phyloP scores from a whole-genome alignment of 2,329 filamentous ascomycete genomes.

The Xylaria sp. region DNA sequence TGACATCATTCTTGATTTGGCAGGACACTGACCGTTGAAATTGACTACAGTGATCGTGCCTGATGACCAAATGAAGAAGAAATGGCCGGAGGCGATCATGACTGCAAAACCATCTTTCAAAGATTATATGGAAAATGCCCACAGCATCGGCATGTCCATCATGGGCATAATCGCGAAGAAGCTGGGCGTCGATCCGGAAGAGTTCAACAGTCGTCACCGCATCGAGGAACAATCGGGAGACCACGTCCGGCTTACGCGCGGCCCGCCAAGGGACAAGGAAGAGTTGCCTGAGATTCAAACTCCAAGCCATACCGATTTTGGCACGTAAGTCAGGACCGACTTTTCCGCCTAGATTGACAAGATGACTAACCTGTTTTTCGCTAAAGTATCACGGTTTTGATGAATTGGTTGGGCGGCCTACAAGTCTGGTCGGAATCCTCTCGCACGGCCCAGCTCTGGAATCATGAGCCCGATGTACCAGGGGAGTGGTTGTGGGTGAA shows the following conservation, averaged over 20 bases:
- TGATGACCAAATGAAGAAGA: conserved; percentile 39
- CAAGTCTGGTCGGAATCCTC: conserved; percentile 50
- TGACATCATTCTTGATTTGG: not conserved
- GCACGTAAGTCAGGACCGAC: conserved; percentile 43
- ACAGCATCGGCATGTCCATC: conserved; percentile 46
- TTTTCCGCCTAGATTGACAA: not conserved
- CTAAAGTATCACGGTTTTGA: conserved; percentile 50
- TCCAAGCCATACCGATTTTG: conserved; percentile 52
- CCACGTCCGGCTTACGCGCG: conserved; percentile 48
- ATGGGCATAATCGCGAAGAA: conserved; percentile 44
- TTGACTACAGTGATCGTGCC: conserved; percentile 45
- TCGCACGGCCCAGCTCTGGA: conserved; percentile 40
- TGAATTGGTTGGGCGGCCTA: conserved; percentile 54
- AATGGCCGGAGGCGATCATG: conserved; percentile 45
- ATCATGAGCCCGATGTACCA: conserved; percentile 43
- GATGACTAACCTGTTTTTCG: conserved; percentile 6
- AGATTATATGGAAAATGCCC: conserved; percentile 44
- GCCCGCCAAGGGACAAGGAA: conserved; percentile 46
- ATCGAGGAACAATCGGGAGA: conserved; percentile 48
- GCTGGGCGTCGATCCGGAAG: conserved; percentile 43
- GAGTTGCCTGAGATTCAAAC: conserved; percentile 48
- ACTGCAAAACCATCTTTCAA: conserved; percentile 42
- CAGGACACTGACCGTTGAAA: not conserved
- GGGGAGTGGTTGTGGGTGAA: conserved; percentile 52
- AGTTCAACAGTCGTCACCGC: conserved; percentile 44